These are phyloP conservation scores for Rhexocercosporidium sp. DNA, from an alignment of 2,329 filamentous ascomycete genomes.

Conservation along the genomic window DNA sequence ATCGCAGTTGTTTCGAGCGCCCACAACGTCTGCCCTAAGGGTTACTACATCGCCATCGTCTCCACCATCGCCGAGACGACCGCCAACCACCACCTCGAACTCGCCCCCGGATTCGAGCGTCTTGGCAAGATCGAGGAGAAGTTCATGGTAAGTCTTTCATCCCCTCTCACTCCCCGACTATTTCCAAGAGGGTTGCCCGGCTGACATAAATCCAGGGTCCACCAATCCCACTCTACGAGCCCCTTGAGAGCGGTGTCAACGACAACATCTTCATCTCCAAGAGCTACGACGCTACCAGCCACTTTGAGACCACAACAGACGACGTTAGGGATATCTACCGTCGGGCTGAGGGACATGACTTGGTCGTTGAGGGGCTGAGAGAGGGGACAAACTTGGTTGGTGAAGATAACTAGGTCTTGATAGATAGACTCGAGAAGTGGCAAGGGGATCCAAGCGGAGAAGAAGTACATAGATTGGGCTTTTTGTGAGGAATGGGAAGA, in stretches of 20 bases:
- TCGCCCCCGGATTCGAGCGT: conserved; percentile 89
- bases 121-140: conserved; percentile 95
- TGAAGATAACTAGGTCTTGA: conserved; percentile 54
- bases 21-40: conserved; percentile 98
- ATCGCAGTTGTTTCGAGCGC: conserved; percentile 93
- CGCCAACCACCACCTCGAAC: conserved; percentile 94
- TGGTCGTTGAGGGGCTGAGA: conserved; percentile 67
- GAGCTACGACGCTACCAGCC: conserved; percentile 96
- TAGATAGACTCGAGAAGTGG: neutral
- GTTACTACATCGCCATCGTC: conserved; percentile 98
- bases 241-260: conserved; percentile 77
- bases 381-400: conserved; percentile 71
- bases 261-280: conserved; percentile 98
- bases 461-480: conserved; percentile 2
- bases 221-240: conserved; percentile 93
- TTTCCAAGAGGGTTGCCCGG: neutral
- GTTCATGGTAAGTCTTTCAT: conserved; percentile 75
- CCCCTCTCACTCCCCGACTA: neutral
- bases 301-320: conserved; percentile 92
- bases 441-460: neutral
- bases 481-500: neutral
- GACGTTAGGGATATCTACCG: conserved; percentile 94
- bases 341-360: conserved; percentile 74
- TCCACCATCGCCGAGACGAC: conserved; percentile 93
- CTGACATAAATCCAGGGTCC: conserved; percentile 60